Conservation (phyloP, 352 stramenopile genomes). For the Globisporangium echinulatum region DNA sequence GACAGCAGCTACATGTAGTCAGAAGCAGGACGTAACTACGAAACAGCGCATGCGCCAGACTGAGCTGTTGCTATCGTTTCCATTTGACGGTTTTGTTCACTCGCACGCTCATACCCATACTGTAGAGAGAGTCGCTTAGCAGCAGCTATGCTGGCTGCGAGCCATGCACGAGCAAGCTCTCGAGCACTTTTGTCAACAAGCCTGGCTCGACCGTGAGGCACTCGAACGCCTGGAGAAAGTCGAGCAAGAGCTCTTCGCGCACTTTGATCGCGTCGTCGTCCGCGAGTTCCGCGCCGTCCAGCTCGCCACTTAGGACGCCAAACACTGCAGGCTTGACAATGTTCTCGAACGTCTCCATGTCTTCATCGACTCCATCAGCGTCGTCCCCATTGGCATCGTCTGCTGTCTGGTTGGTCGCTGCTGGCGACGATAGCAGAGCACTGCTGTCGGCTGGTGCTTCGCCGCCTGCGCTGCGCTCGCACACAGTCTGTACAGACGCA, state of each 20-base stretch:
- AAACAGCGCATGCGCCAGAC: too few species aligned
- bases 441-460: too few species aligned
- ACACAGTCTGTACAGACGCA: background rate
- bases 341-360: slow-evolving; percentile 53
- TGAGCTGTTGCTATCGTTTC: background rate
- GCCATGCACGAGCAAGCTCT: slow-evolving; percentile 28
- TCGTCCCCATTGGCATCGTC: slow-evolving; percentile 19
- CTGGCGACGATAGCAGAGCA: background rate
- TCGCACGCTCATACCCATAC: too few species aligned
- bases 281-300: slow-evolving; percentile 18
- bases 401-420: background rate
- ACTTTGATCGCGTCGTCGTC: slow-evolving; percentile 30
- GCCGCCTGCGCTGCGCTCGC: background rate
- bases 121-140: too few species aligned
- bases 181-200: slow-evolving; percentile 60
- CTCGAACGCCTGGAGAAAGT: slow-evolving; percentile 75
- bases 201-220: slow-evolving; percentile 55
- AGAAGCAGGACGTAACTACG: too few species aligned
- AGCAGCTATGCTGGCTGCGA: slow-evolving; percentile 1
- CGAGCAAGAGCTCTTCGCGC: slow-evolving; percentile 68
- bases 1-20: too few species aligned
- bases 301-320: slow-evolving; percentile 49
- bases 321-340: slow-evolving; percentile 80
- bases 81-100: too few species aligned
- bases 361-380: slow-evolving; percentile 13